phyloP scores from a whole-genome alignment of 805 yeast species.

The Saccharomycopsis vini region DNA sequence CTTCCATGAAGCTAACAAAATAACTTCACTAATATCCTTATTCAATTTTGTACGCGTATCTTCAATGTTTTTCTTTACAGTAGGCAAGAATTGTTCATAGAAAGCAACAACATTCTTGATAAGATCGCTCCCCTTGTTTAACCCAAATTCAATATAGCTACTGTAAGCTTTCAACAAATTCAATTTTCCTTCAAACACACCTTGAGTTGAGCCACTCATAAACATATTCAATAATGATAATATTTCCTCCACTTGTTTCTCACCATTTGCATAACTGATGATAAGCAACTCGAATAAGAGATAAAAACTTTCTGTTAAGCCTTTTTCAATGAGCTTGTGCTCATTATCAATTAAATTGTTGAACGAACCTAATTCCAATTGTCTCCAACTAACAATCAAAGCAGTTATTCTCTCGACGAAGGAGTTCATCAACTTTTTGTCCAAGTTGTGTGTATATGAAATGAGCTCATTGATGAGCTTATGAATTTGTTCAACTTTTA shows the following conservation, averaged over 20 bases:
- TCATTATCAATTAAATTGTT: constrained; percentile 62
- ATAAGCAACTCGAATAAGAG: constrained; percentile 76
- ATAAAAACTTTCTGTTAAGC: constrained; percentile 83
- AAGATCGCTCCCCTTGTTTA: constrained; percentile 23
- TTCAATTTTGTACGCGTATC: constrained; percentile 47
- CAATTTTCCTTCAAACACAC: constrained; percentile 61
- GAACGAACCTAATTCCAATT: constrained; percentile 82
- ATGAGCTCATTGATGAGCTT: constrained; percentile 88
- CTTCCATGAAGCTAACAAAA: constrained; percentile 90
- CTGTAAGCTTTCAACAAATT: constrained; percentile 55
- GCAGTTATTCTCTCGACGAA: constrained; percentile 51
- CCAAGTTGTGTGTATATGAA: constrained; percentile 59
- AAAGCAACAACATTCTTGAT: constrained; percentile 51
- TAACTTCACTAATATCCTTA: constrained; percentile 77
- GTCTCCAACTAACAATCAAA: constrained; percentile 85
- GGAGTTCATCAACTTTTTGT: constrained; percentile 49
- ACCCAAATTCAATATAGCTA: constrained; percentile 36
- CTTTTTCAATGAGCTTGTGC: constrained; percentile 37
- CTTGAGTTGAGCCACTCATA: constrained; percentile 65
- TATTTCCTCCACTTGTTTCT: constrained; percentile 27
- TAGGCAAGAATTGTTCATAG: constrained; percentile 55
- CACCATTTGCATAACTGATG: constrained; percentile 34
- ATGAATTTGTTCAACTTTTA: constrained; percentile 79
- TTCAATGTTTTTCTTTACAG: constrained; percentile 37
- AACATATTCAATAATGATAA: constrained; percentile 62